These are phyloP conservation scores for Lentinula edodes DNA, from an alignment of 768 basidiomycete species.

Conservation along the genomic window DNA sequence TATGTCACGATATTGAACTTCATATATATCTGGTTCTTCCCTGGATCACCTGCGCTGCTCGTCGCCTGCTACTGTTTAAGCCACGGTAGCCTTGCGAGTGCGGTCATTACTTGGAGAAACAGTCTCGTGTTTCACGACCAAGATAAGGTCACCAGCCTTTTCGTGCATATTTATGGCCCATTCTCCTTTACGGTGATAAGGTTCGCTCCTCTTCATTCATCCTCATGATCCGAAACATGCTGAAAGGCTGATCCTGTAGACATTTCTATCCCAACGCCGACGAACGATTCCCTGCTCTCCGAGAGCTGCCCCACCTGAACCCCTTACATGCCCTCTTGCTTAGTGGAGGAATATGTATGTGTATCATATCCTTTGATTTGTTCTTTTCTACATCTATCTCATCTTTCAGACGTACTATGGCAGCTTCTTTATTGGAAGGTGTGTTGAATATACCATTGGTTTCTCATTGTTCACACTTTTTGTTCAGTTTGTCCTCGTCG, in stretches of 20 bases:
- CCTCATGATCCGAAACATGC: constrained; percentile 7
- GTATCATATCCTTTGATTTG: not conserved
- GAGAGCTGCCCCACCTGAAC: constrained; percentile 60
- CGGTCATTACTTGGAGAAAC: constrained; percentile 98
- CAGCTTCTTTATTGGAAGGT: constrained; percentile 93
- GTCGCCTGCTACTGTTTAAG: constrained; percentile 91
- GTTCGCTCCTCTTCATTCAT: constrained; percentile 33
- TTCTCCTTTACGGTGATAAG: constrained; percentile 88
- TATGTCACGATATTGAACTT: constrained; percentile 90
- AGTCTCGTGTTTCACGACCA: constrained; percentile 96
- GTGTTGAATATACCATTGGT: constrained; percentile 1
- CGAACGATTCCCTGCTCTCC: constrained; percentile 80
- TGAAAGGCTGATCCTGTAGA: constrained; percentile 28
- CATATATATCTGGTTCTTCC: constrained; percentile 87
- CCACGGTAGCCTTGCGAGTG: constrained; percentile 86
- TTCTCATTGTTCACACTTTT: not conserved
- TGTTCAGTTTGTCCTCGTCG: constrained; percentile 74
- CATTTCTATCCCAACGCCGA: constrained; percentile 85
- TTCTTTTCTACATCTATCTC: constrained; percentile 3
- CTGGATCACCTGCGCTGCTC: constrained; percentile 71
- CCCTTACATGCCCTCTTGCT: constrained; percentile 71
- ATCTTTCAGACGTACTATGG: constrained; percentile 78
- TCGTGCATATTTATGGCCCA: constrained; percentile 92
- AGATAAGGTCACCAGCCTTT: constrained; percentile 94
- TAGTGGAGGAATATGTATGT: constrained; percentile 80